Conservation (phyloP, 225 moss, liverwort and hornwort species). For the Physcomitrium patens region DNA sequence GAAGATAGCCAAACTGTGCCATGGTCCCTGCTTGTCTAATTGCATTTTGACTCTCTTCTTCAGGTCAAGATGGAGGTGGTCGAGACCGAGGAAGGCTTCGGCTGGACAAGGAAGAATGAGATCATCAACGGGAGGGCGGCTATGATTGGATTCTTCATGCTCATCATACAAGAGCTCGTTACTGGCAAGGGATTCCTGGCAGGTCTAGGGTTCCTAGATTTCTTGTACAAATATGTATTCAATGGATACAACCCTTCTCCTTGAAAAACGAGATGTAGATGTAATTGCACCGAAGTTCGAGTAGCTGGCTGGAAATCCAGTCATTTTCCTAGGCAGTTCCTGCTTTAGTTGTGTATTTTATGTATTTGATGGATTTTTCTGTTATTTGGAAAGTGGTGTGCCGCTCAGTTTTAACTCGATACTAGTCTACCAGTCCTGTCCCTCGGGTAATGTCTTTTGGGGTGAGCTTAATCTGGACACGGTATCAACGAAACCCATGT, state of each 20-base stretch:
- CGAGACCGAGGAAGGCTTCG: constrained; percentile 65
- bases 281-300: constrained; percentile 44
- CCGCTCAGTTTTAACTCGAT: constrained; percentile 9
- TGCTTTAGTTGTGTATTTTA: constrained; percentile 38
- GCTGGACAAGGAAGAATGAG: constrained; percentile 90
- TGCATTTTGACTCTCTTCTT: background rate
- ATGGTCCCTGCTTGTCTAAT: background rate
- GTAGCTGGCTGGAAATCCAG: constrained; percentile 36
- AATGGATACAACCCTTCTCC: constrained; percentile 47
- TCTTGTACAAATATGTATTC: constrained; percentile 65
- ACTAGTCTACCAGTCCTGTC: too few species aligned
- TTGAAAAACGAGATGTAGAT: constrained; percentile 34
- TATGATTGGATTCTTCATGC: constrained; percentile 72
- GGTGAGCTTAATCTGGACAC: too few species aligned
- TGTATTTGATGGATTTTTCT: constrained; percentile 29
- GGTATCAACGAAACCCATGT: too few species aligned
- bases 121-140: constrained; percentile 90
- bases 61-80: constrained; percentile 92
- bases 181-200: constrained; percentile 91
- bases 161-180: constrained; percentile 80
- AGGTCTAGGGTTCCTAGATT: constrained; percentile 95
- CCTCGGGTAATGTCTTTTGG: too few species aligned
- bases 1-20: too few species aligned
- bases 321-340: constrained; percentile 27
- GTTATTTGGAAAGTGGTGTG: constrained; percentile 17